These are phyloP conservation scores for Lachnellula cervina DNA, from an alignment of 2,329 filamentous ascomycete species.

Conservation along the genomic window DNA sequence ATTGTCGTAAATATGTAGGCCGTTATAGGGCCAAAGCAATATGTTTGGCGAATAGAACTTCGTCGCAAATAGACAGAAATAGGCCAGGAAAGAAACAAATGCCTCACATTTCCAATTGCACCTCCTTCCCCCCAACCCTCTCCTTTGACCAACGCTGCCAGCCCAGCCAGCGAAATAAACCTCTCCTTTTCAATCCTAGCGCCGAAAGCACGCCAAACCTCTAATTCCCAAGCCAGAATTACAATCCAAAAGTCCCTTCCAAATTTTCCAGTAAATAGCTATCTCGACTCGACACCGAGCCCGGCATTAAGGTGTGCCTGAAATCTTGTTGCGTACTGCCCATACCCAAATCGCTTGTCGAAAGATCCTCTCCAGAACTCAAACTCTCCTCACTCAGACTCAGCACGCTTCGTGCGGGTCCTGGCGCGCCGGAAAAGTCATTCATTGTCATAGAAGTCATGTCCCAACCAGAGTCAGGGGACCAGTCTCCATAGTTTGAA, in stretches of 20 bases:
- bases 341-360: slow-evolving; percentile 23
- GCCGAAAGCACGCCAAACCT: not conserved
- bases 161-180: not conserved
- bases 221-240: slow-evolving; percentile 3
- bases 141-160: not conserved
- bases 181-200: not conserved
- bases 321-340: slow-evolving; percentile 17
- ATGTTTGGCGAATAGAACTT: slow-evolving; percentile 1
- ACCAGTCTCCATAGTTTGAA: slow-evolving; percentile 42
- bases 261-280: slow-evolving; percentile 31
- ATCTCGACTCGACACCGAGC: slow-evolving; percentile 8
- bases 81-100: not conserved
- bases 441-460: slow-evolving; percentile 37
- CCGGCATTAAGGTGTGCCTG: slow-evolving; percentile 12
- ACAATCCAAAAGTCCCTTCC: slow-evolving; percentile 38
- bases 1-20: not conserved
- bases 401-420: slow-evolving; percentile 47
- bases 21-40: not conserved
- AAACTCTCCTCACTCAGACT: slow-evolving; percentile 57
- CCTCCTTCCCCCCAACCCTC: not conserved
- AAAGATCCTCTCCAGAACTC: slow-evolving; percentile 45
- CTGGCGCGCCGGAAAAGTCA: slow-evolving; percentile 29
- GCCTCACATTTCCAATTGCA: not conserved
- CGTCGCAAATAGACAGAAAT: not conserved
- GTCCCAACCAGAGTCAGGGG: slow-evolving; percentile 49